Percentiles rank a stretch among this genome's conserved stretches.
phyloP scores from a whole-genome alignment of 139 green algal species.

The Tetradesmus lagerheimii region DNA sequence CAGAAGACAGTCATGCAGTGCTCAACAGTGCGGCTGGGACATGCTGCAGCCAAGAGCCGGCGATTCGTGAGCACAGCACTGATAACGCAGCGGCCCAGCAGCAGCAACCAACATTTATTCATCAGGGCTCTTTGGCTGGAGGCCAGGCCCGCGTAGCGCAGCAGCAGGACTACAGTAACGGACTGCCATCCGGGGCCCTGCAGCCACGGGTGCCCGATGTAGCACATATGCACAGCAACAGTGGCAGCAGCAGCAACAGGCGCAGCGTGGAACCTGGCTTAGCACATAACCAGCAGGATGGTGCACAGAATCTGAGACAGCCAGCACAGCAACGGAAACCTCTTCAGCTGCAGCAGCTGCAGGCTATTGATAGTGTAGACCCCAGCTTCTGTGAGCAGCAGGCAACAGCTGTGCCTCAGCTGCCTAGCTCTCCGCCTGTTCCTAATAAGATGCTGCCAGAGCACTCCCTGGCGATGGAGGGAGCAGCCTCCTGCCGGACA shows the following conservation, averaged over 20 bases:
- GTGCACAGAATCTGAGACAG: not conserved
- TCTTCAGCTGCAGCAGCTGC: not conserved
- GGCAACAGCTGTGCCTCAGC: not conserved
- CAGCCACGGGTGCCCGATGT: not conserved
- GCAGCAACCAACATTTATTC: not conserved
- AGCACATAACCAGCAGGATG: not conserved
- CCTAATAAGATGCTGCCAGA: not conserved
- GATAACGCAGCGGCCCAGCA: not conserved
- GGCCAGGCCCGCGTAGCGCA: not conserved
- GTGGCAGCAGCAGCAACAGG: not conserved
- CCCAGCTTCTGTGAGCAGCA: constrained; percentile 13
- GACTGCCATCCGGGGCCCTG: not conserved
- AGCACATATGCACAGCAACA: not conserved
- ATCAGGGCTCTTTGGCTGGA: not conserved
- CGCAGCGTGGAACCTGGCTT: not conserved
- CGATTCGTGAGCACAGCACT: not conserved
- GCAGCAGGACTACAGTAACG: not conserved
- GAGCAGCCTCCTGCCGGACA: not conserved
- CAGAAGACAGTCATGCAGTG: not conserved
- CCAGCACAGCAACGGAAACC: not conserved
- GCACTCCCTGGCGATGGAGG: not conserved
- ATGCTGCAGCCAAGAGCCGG: not conserved
- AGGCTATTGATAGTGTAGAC: not conserved
- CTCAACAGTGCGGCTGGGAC: not conserved
- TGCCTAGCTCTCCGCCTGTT: constrained; percentile 4